Evolutionary conservation across 2,329 filamentous ascomycete genomes (phyloP), one percentile per base, ranked within the genome.

Genomic region (Aureobasidium pullulans): DNA sequence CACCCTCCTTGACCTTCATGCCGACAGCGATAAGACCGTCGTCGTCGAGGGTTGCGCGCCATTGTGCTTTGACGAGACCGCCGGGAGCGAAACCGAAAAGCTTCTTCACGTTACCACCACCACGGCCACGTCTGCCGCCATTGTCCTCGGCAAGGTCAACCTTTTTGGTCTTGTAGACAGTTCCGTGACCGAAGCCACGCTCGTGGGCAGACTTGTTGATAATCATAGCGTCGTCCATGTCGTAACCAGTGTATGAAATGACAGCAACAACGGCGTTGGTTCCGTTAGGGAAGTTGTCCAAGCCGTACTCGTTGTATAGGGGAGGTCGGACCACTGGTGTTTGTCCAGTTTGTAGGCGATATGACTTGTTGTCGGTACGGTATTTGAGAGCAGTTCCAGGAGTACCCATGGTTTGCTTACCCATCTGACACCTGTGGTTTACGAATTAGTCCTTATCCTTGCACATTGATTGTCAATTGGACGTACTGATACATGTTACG

Each of bases 171-270:
- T 99, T 99, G 81, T 96, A 99, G 67, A 99, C 91, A 5, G 92
- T 95, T 59, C 94, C 94, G 69, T 97, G 86, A 39, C 91, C 93
- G 69, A 99, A 97, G 13, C 94, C 94, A 66, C 94, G 86, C 75
- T 99, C 94, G 73, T 96, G 90, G 2, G 93, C 86, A 19, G 91
- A 96, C 73, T 97, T 97, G 80, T 97, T 97, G 71, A 99, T 81
- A 71, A 99, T 97, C 93, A 97, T 97, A 71, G 94, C 94, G 76
- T 99, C 94, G 80, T 99, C 94, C 94, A 99, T 99, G 81, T 99
- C 94, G 76, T 97, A 99, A 54, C 93, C 94, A 1, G 93, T 97
- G 74, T 99, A 99, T 0, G 93, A 96, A 64, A 99, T 96, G 72
- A 99, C 95, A 61, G 94, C 94, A 61, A 99, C 94, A 40, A 97